Evolutionary conservation across 352 stramenopile species (phyloP).

Genomic region (Blastocystis sp.): DNA sequence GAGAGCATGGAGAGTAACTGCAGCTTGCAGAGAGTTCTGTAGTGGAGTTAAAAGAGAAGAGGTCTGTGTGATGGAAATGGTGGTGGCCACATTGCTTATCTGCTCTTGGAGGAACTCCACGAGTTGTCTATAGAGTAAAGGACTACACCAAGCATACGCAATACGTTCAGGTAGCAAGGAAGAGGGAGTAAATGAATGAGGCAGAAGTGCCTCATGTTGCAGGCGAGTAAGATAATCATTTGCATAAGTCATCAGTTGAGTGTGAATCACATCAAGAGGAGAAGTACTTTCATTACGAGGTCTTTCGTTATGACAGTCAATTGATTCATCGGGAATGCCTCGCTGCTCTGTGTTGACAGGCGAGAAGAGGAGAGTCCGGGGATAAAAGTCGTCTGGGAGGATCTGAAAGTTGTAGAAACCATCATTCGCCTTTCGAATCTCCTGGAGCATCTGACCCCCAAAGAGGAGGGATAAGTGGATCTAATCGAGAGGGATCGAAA

Average conservation of each 20-base stretch:
- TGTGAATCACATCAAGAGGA: not conserved
- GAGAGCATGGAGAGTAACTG: conserved; percentile 13
- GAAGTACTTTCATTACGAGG: not conserved
- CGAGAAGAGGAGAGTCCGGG: not conserved
- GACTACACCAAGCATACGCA: not conserved
- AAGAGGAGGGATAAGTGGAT: not conserved
- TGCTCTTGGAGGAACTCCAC: conserved; percentile 37
- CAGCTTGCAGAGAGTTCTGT: not conserved
- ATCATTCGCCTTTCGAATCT: not conserved
- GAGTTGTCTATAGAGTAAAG: not conserved
- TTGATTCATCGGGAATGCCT: not conserved
- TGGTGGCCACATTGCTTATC: not conserved
- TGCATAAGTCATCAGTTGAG: not conserved
- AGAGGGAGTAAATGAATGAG: not conserved
- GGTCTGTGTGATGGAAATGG: conserved; percentile 1
- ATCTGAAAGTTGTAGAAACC: not conserved
- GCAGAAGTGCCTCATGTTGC: not conserved
- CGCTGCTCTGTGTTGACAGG: not conserved
- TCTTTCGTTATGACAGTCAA: not conserved
- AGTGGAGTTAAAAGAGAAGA: not conserved
- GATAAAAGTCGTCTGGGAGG: not conserved
- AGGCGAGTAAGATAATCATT: not conserved
- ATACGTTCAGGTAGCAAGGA: not conserved
- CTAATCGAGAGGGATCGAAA: not conserved
- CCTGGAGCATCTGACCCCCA: not conserved